Evolutionary conservation across 345 rosid genomes (phyloP).

Genomic region (Pseudoturritis turrita): DNA sequence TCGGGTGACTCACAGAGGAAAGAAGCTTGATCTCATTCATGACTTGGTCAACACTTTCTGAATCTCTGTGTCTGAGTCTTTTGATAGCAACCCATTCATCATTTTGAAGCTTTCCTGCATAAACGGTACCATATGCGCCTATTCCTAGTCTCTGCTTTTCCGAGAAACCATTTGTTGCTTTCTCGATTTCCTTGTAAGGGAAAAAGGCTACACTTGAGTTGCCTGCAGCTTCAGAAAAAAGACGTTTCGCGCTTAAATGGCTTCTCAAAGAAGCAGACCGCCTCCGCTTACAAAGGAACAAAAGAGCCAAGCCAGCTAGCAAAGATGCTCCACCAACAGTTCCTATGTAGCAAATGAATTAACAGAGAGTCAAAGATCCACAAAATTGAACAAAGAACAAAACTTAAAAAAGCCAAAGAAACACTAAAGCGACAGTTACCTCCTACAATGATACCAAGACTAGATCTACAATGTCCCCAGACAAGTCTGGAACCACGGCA

Average conservation of each 20-base stretch:
- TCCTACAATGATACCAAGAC: constrained; percentile 53
- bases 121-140: constrained; percentile 96
- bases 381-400: neutral
- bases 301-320: constrained; percentile 37
- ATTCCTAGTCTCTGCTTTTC: constrained; percentile 75
- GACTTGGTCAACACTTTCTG: constrained; percentile 78
- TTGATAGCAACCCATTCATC: constrained; percentile 83
- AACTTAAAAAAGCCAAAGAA: neutral
- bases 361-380: constrained; percentile 8
- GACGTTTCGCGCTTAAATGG: constrained; percentile 63
- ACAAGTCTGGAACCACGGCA: constrained; percentile 43
- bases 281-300: constrained; percentile 40
- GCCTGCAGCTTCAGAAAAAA: constrained; percentile 69
- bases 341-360: constrained; percentile 37
- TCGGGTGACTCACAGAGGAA: constrained; percentile 88
- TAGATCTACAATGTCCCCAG: constrained; percentile 40
- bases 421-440: constrained; percentile 39
- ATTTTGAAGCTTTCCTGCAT: constrained; percentile 65
- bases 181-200: constrained; percentile 69
- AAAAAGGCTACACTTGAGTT: constrained; percentile 66
- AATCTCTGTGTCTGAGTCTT: constrained; percentile 66
- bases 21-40: constrained; percentile 95
- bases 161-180: constrained; percentile 67
- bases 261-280: constrained; percentile 42
- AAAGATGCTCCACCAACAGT: constrained; percentile 53